Base-by-base conservation (phyloP, 2,329 filamentous ascomycete genomes). In the Fusarium sp. region DNA sequence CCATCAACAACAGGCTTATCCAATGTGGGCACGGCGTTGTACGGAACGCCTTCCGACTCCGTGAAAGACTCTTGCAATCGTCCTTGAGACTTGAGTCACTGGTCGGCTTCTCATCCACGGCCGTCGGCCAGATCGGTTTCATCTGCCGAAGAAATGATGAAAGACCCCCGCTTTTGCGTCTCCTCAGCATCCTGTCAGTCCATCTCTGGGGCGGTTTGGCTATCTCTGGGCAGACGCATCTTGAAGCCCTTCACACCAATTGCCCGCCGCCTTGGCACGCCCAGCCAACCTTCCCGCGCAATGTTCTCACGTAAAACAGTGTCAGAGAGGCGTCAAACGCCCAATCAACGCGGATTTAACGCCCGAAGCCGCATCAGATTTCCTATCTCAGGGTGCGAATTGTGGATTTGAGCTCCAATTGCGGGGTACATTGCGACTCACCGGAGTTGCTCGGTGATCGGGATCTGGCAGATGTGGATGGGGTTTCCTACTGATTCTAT, bases 361-460 rank as follows among this genome's bases (percentile, higher is more conserved):
- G 34, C 48, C 61, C 55, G 52, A 49, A 44, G 30, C 64, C 69
- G 69, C 71, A 51, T 62, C 38, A 49, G 38, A 34, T 72, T 74
- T 59, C 70, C 72, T 72, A 70, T 74, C 70, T 59, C 44, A 70
- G 46, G 36, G 61, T 72, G 47, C 36, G 51, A 20, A 38, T 54
- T 34, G 68, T 71, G 70, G 68, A 69, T 72, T 74, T 60, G 40
- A 68, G 58, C 61, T 49, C 64, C 62, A 62, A 71, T 73, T 73
- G 72, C 72, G 72, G 72, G 72, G 72, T 73, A 73, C 40, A 52
- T 47, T 47, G 44, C 39, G 46, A 43, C 34, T 50, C 60, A 34
- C 59, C 72, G 72, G 72, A 73, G 69, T 63, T 69, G 68, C 51
- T 74, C 72, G 72, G 72, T 61, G 69, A 74, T 74, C 72, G 72